Percentiles rank a stretch among this genome's conserved stretches.
Evolutionary conservation across 2,329 filamentous ascomycete species (phyloP).

Genomic region (Penicillium sp.): DNA sequence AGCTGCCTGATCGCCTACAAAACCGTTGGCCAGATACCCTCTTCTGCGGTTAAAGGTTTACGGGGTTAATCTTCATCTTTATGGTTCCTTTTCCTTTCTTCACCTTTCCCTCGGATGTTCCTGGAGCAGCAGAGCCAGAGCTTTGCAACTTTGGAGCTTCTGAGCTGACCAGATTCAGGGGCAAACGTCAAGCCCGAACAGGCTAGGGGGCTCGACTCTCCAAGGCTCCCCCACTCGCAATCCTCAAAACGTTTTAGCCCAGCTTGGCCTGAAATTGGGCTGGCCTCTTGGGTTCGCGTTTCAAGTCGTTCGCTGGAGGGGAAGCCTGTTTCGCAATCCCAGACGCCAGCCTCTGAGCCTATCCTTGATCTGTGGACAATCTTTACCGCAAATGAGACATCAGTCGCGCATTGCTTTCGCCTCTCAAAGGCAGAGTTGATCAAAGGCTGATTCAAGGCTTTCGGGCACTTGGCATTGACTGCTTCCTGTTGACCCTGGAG

Average conservation of each 20-base stretch:
- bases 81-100: neutral
- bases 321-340: neutral
- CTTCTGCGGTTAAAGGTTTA: neutral
- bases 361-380: neutral
- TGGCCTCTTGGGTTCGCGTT: constrained; percentile 3
- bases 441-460: neutral
- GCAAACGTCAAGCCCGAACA: constrained; percentile 11
- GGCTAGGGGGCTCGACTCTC: constrained; percentile 1
- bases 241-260: neutral
- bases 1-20: neutral
- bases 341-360: neutral
- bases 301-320: neutral
- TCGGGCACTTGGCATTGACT: neutral
- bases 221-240: constrained; percentile 11
- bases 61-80: neutral
- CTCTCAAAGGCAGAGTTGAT: neutral
- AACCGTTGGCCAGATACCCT: neutral
- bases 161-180: constrained; percentile 14
- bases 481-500: neutral
- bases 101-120: neutral
- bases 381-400: neutral
- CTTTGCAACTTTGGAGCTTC: neutral
- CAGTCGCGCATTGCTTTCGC: neutral
- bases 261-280: constrained; percentile 1
- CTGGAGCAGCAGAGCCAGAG: neutral